Percentiles rank a stretch among this genome's conserved stretches.
phyloP scores from a whole-genome alignment of 331 rosid species.

The Phaseolus coccineus region DNA sequence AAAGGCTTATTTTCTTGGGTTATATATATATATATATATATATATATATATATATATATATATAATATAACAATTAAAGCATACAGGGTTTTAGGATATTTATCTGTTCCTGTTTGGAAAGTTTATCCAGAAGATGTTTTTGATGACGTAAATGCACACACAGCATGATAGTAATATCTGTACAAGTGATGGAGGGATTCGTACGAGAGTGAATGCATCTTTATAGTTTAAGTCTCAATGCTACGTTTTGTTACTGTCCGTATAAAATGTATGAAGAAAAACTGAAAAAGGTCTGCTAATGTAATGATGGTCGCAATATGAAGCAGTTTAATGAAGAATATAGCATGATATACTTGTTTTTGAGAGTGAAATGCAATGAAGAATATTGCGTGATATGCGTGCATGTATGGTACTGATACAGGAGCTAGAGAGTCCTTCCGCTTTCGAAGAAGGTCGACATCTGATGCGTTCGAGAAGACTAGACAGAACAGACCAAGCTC shows the following conservation, averaged over 20 bases:
- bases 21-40: no score
- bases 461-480: conserved; percentile 77
- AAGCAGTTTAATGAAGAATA: no score
- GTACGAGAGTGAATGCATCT: not conserved
- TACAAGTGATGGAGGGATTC: not conserved
- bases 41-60: no score
- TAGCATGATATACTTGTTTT: no score
- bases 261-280: no score
- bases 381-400: not conserved
- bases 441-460: conserved; percentile 80
- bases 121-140: not conserved
- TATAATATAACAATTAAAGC: no score
- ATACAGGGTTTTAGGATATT: not conserved
- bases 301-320: not conserved
- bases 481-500: conserved; percentile 64
- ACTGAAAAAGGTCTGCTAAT: not conserved
- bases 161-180: not conserved
- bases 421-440: conserved; percentile 85
- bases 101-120: not conserved
- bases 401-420: conserved; percentile 8
- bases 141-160: no score
- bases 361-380: not conserved
- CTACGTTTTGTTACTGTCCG: no score
- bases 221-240: no score
- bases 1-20: no score